Evolutionary conservation across 2,329 filamentous ascomycete genomes (phyloP), one percentile per base, ranked within the genome.

Genomic region (Drechslerella coelobrocha): DNA sequence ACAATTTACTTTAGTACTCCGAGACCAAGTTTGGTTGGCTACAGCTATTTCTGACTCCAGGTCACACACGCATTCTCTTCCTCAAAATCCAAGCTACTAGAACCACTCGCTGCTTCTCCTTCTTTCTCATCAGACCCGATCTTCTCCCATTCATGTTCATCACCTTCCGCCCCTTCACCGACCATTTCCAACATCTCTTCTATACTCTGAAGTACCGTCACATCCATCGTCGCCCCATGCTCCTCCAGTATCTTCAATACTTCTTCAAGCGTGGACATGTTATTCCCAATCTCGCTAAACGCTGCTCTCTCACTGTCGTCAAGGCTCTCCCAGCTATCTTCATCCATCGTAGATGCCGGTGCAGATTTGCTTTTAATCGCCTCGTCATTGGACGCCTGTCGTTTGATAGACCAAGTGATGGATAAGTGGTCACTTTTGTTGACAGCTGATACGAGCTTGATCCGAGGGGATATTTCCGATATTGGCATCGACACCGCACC

Each of bases 381-480:
- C 10, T 43, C 23, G 17, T 47, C 48, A 6, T 23, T 14, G 19
- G 47, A 47, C 3, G 53, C 24, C 29, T 31, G 23, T n/a, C 54
- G 48, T 26, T 54, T 61, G 10, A 50, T 27, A 19, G 8, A 5
- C 48, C 48, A 61, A 7, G 23, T 52, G 17, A 69, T 9, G 2
- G 17, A 41, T 12, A 69, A 27, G 5, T 29, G 8, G 10, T 53
- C 23, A 24, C 31, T 37, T 27, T 57, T 8, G 17, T 53, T 23
- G 5, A 34, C 17, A 6, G 48, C 47, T 19, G 51, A 23, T 4
- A 48, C 21, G n/a, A 69, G 14, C 21, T 31, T 9, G n/a, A 69
- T 31, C 5, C 57, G 39, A 7, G 65, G 65, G n/a, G 65, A 69
- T 45, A 69, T 69, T 12, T 69, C 56, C 5, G 39, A 26, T 7